Base-by-base conservation (phyloP, 768 basidiomycete species). In the Mycena crocata region DNA sequence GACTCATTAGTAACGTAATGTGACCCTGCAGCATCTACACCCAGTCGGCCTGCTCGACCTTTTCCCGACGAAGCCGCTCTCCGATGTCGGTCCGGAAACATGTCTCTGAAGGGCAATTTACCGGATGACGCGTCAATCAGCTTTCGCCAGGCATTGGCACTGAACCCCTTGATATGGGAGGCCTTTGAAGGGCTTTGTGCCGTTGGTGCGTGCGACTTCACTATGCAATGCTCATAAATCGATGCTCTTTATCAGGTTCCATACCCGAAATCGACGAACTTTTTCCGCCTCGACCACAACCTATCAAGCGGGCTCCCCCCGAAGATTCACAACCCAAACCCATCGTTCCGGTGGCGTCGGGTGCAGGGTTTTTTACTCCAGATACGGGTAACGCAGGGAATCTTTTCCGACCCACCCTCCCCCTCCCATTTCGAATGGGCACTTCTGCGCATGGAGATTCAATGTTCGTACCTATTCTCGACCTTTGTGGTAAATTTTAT, bases 131-230 rank as follows among this genome's bases (percentile, higher is more conserved):
- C 95, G n/a, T 81, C 85, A 28, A 73, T 79, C 58, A 90, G 89
- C 73, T 96, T 92, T 77, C 84, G 84, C 49, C 86, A 89, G 64
- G 92, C 94, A 30, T 82, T 98, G 66, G 76, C 82, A 17, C 75
- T 89, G 50, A 90, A 94, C 74, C 93, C 94, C 34, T 86, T 93
- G 75, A 79, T 96, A 58, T 97, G 95, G 95, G 95, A 98, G 76
- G 95, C 95, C 6, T 93, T 95, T 72, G 93, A 95, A 74, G 95
- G 93, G 0, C 77, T 98, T 35, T 97, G 95, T 76, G 79, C 85
- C 32, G 79, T 94, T 48, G 95, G 96, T 92, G 72, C 56, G 83
- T 79, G 66, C 44, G n/a, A 57, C 37, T 58, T 37, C 35, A n/a
- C 26, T 57, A 59, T 40, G 67, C 31, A 50, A 28, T 31, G 55